Evolutionary conservation across 2,329 filamentous ascomycete genomes (phyloP).

Genomic region (Xylaria sp.): DNA sequence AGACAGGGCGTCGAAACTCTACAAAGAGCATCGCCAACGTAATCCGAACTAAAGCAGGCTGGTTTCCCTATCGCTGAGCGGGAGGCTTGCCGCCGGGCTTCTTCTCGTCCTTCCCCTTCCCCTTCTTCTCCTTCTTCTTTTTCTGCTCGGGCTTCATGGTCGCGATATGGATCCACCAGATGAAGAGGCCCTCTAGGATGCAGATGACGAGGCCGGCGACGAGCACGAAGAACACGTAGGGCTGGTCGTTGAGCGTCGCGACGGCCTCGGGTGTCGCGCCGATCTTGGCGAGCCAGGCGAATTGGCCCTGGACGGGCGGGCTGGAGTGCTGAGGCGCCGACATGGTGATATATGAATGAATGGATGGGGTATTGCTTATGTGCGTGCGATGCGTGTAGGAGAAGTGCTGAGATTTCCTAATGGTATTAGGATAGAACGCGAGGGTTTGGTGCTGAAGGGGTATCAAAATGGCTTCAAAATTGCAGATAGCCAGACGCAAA

Average conservation of each 20-base stretch:
- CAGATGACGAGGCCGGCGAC: constrained; percentile 64
- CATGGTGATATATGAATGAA: constrained; percentile 27
- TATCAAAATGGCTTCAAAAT: constrained; percentile 9
- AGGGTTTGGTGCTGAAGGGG: neutral
- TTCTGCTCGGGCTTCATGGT: constrained; percentile 71
- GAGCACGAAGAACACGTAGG: constrained; percentile 67
- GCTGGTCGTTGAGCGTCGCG: constrained; percentile 70
- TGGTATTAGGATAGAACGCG: neutral
- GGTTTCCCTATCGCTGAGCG: constrained; percentile 43
- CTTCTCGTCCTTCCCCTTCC: constrained; percentile 48
- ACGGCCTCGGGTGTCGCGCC: constrained; percentile 69
- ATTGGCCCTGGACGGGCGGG: constrained; percentile 59
- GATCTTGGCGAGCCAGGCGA: constrained; percentile 66
- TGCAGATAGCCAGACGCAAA: neutral
- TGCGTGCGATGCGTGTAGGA: neutral
- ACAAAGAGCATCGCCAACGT: neutral
- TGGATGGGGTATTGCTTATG: neutral
- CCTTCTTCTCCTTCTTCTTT: constrained; percentile 61
- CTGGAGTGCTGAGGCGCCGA: constrained; percentile 19
- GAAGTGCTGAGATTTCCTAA: neutral
- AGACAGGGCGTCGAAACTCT: neutral
- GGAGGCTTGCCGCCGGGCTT: constrained; percentile 50
- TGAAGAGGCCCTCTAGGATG: constrained; percentile 58
- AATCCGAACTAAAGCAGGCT: neutral
- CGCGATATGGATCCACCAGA: constrained; percentile 70